Evolutionary conservation across 805 yeast species (phyloP).

Genomic region (Metschnikowia drakensbergensis): DNA sequence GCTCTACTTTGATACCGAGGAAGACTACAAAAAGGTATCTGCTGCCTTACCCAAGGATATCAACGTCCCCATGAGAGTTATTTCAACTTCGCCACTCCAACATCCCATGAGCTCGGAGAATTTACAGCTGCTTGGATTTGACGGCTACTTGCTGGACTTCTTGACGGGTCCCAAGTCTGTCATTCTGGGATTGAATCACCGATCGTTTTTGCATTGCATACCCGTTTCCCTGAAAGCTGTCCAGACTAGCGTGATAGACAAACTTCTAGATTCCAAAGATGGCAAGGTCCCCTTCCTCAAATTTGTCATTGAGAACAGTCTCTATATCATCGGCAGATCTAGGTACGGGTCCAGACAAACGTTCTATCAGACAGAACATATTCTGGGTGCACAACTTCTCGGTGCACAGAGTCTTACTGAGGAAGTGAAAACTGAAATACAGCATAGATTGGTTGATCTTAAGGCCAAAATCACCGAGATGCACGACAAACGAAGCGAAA

Average conservation of each 20-base stretch:
- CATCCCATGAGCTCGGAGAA: conserved; percentile 25
- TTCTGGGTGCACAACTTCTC: conserved; percentile 29
- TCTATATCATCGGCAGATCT: conserved; percentile 54
- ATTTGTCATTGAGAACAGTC: conserved; percentile 56
- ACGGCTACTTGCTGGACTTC: conserved; percentile 71
- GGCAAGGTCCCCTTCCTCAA: conserved; percentile 49
- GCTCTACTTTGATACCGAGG: conserved; percentile 54
- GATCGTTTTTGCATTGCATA: conserved; percentile 44
- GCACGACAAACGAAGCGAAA: conserved; percentile 7
- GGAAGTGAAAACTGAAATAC: conserved; percentile 18
- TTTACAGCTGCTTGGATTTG: conserved; percentile 60
- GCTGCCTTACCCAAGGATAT: conserved; percentile 31
- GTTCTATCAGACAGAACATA: conserved; percentile 38
- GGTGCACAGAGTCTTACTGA: conserved; percentile 31
- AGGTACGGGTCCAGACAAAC: conserved; percentile 59
- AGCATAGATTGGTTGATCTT: conserved; percentile 16
- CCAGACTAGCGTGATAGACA: conserved; percentile 40
- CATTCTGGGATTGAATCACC: conserved; percentile 63
- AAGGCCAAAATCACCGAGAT: conserved; percentile 13
- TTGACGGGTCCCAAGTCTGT: conserved; percentile 72
- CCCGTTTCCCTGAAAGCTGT: conserved; percentile 56
- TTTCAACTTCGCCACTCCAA: conserved; percentile 14
- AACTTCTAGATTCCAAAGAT: conserved; percentile 24
- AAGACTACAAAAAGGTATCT: conserved; percentile 47
- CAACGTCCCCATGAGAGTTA: conserved; percentile 57